phyloP scores from a whole-genome alignment of 345 rosid genomes.

The Populus euphratica region DNA sequence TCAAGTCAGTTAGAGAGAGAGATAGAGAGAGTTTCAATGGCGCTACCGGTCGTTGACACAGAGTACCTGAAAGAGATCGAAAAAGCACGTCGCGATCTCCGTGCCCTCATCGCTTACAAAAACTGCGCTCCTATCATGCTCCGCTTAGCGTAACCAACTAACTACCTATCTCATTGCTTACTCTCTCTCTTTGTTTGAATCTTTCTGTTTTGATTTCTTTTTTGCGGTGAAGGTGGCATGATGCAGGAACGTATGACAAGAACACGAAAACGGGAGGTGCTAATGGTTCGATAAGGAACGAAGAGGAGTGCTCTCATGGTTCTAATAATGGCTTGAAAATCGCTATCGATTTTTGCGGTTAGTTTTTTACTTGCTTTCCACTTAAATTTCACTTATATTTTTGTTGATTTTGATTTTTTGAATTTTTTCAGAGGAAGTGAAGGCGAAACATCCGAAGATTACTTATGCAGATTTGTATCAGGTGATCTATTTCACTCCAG shows the following conservation, averaged over 20 bases:
- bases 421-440: constrained; percentile 59
- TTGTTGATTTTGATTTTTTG: constrained; percentile 1
- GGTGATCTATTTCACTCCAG: constrained; percentile 30
- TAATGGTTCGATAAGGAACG: constrained; percentile 84
- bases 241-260: constrained; percentile 87
- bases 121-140: constrained; percentile 97
- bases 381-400: background rate
- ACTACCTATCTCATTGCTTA: background rate
- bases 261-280: constrained; percentile 82
- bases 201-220: background rate
- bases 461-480: constrained; percentile 75
- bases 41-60: constrained; percentile 64
- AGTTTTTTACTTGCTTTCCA: constrained; percentile 8
- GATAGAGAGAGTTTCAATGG: constrained; percentile 42
- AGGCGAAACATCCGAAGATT: constrained; percentile 71
- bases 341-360: constrained; percentile 80
- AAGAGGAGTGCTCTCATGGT: constrained; percentile 73
- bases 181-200: background rate
- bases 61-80: constrained; percentile 82
- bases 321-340: constrained; percentile 74
- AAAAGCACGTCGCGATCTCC: constrained; percentile 91
- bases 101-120: constrained; percentile 74
- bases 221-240: constrained; percentile 71
- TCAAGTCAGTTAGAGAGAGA: background rate
- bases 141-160: constrained; percentile 66